phyloP scores from a whole-genome alignment of 2,329 filamentous ascomycete genomes.

The Hymenoscyphus infarciens region DNA sequence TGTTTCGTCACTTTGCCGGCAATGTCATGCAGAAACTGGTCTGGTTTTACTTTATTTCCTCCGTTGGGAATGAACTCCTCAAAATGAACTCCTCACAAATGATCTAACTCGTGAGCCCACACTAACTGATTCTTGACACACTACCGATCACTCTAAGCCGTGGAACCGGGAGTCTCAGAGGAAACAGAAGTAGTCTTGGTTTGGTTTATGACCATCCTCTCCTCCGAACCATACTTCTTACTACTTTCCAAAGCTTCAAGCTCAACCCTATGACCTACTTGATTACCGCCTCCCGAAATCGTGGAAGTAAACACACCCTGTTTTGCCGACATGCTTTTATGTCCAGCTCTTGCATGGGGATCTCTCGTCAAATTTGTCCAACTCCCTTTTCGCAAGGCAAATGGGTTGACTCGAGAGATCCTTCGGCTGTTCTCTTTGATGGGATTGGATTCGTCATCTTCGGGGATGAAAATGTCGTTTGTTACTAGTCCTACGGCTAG shows the following conservation, averaged over 20 bases:
- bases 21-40: too few species aligned
- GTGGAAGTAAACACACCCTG: not conserved
- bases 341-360: not conserved
- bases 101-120: too few species aligned
- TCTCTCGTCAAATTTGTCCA: not conserved
- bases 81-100: too few species aligned
- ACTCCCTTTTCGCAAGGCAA: not conserved
- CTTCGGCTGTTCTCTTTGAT: not conserved
- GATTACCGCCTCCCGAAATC: not conserved
- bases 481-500: not conserved
- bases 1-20: too few species aligned
- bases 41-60: too few species aligned
- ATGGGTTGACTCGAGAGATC: not conserved
- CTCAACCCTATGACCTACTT: not conserved
- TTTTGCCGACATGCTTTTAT: not conserved
- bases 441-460: not conserved
- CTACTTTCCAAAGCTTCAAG: not conserved
- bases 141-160: not conserved
- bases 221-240: not conserved
- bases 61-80: too few species aligned
- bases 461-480: not conserved
- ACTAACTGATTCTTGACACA: not conserved
- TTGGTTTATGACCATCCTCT: not conserved
- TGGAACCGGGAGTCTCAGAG: not conserved
- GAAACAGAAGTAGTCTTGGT: not conserved